A percentile compares a stretch with the other conserved stretches of the same genome.
phyloP scores from a whole-genome alignment of 768 basidiomycete species.

The Favolaschia claudopus region DNA sequence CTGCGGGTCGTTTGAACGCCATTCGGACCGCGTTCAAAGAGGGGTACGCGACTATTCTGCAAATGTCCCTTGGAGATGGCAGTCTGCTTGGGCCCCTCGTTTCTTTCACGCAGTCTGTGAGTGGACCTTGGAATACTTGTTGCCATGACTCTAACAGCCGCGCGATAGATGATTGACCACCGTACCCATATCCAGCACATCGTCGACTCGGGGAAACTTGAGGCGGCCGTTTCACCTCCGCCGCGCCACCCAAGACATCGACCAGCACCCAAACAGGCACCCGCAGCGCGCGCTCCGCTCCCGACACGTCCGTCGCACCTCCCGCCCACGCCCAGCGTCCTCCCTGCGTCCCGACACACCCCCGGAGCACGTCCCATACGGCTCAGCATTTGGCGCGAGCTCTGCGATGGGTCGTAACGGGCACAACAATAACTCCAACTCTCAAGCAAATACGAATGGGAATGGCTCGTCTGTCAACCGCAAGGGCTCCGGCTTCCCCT shows the following conservation, averaged over 20 bases:
- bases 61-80: conserved; percentile 19
- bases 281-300: background rate
- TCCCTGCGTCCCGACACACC: background rate
- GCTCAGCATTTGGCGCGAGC: conserved; percentile 15
- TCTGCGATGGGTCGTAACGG: conserved; percentile 14
- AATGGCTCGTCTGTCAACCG: background rate
- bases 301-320: background rate
- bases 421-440: too few species aligned
- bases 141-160: too few species aligned
- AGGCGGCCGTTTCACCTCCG: conserved; percentile 4
- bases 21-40: conserved; percentile 46
- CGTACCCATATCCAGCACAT: conserved; percentile 20
- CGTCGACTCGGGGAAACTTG: conserved; percentile 12
- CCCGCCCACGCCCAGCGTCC: background rate
- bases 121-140: background rate
- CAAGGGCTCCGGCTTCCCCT: conserved; percentile 18
- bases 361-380: conserved; percentile 5
- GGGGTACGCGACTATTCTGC: conserved; percentile 35
- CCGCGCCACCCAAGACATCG: conserved; percentile 9
- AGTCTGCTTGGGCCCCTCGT: conserved; percentile 38
- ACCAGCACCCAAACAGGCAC: background rate
- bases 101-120: conserved; percentile 33
- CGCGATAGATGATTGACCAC: background rate
- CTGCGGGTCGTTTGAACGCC: conserved; percentile 38
- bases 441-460: too few species aligned